Base-by-base conservation (phyloP, 805 yeast species). In the Limtongia smithiae region DNA sequence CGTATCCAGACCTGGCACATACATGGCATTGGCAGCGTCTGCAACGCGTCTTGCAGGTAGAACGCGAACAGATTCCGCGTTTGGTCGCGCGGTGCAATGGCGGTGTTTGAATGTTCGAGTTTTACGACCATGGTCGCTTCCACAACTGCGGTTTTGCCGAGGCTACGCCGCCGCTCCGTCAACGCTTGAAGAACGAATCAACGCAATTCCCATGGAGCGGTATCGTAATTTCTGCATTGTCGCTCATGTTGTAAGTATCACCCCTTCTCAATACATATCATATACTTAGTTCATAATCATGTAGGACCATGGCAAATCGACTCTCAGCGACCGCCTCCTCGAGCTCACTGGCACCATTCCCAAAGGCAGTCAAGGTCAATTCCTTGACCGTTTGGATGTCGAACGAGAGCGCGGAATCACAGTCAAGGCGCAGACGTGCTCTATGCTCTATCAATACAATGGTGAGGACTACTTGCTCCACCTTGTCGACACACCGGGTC, bases 331-430 rank as follows among this genome's bases (percentile, higher is more conserved):
- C 64, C 71, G 97, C 42, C 70, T 91, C 27, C 70, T 91, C 24
- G 97, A 93, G 62, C 66, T 87, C 38, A 93, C 97, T 0, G 91
- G 93, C 0, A 97, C 91, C 1, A 85, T 91, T 24, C 77, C 83
- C 48, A 79, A 86, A 0, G 88, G 89, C 1, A 58, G 62, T 44
- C 67, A 70, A 21, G 86, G 85, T 62, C 97, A 91, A 66, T 91
- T 93, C 31, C 71, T 91, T 55, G 98, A 91, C 65, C 85, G 83
- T 62, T 70, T 91, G 51, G 97, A 93, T 62, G 98, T 91, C 17
- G 98, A 91, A 65, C 73, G 95, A 64, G 97, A 91, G 68, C 72
- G 98, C 61, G 98, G 98, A 2, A 91, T 91, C 61, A 91, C 98
- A 0, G 93, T 91, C 47, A 91, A 91, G 67, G 97, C 97, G 0